Evolutionary conservation across 805 yeast species (phyloP).

Genomic region (Starmerella apicola): DNA sequence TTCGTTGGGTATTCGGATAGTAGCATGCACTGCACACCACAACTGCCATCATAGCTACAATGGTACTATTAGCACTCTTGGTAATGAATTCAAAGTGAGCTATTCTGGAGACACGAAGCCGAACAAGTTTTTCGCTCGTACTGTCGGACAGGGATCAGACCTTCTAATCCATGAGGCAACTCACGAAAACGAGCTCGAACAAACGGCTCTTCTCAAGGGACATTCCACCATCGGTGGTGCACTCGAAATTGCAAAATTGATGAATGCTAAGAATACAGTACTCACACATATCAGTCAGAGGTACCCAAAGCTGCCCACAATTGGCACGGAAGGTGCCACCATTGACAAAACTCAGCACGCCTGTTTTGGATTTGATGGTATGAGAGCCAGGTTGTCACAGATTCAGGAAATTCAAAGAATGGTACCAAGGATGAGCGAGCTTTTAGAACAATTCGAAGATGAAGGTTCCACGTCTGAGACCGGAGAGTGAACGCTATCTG

Average conservation of each 20-base stretch:
- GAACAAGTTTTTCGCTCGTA: slow-evolving; percentile 42
- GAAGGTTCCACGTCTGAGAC: background rate
- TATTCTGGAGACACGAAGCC: slow-evolving; percentile 97
- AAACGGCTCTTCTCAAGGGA: slow-evolving; percentile 68
- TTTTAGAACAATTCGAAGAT: slow-evolving; percentile 15
- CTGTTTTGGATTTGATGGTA: slow-evolving; percentile 51
- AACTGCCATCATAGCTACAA: slow-evolving; percentile 67
- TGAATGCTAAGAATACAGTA: slow-evolving; percentile 60
- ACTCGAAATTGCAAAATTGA: slow-evolving; percentile 48
- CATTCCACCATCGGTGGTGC: slow-evolving; percentile 91
- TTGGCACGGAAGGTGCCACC: slow-evolving; percentile 10
- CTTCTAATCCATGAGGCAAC: slow-evolving; percentile 89
- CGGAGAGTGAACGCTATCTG: background rate
- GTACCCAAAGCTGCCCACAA: slow-evolving; percentile 47
- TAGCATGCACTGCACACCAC: slow-evolving; percentile 68
- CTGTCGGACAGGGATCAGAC: slow-evolving; percentile 54
- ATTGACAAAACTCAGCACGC: slow-evolving; percentile 23
- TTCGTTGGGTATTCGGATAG: slow-evolving; percentile 1
- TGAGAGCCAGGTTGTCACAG: slow-evolving; percentile 38
- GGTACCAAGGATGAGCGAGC: slow-evolving; percentile 17
- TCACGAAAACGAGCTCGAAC: slow-evolving; percentile 60
- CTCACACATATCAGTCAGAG: slow-evolving; percentile 91
- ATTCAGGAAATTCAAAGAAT: slow-evolving; percentile 29
- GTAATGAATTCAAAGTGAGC: slow-evolving; percentile 47
- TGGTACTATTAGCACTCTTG: slow-evolving; percentile 35